These are phyloP conservation scores for Chionographis japonica DNA, from an alignment of 106 monocot genomes.

Conservation along the genomic window DNA sequence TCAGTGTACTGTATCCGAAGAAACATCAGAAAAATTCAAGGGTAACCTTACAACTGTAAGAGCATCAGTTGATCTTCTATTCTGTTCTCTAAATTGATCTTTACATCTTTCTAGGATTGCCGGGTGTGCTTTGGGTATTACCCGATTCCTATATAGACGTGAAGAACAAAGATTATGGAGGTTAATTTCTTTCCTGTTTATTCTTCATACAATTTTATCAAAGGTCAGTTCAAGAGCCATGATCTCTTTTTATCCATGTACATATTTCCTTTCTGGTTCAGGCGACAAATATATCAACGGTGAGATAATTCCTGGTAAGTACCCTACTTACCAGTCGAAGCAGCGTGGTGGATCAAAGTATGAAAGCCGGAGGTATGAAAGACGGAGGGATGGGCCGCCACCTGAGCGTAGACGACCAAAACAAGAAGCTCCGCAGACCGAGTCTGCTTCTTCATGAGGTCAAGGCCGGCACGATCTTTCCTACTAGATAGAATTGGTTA, in stretches of 20 bases:
- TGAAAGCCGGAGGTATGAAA: conserved; percentile 84
- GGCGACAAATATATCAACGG: conserved; percentile 99
- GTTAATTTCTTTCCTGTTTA: conserved; percentile 16
- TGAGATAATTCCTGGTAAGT: conserved; percentile 91
- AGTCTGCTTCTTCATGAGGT: conserved; percentile 43
- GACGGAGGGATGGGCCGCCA: conserved; percentile 61
- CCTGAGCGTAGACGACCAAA: conserved; percentile 40
- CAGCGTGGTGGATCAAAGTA: conserved; percentile 68
- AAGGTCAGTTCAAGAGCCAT: no score
- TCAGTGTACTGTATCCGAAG: conserved; percentile 86
- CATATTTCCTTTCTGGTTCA: conserved; percentile 10
- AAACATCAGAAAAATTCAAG: conserved; percentile 96
- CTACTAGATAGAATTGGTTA: background rate
- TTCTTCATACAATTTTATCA: no score
- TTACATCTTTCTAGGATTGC: conserved; percentile 49
- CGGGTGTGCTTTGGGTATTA: conserved; percentile 93
- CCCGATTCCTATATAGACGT: conserved; percentile 99
- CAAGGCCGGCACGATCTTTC: background rate
- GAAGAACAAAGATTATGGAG: conserved; percentile 97
- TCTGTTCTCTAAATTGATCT: conserved; percentile 1
- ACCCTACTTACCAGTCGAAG: conserved; percentile 89
- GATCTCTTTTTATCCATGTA: background rate
- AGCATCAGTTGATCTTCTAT: background rate
- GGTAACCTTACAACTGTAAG: conserved; percentile 25
- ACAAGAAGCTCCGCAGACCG: conserved; percentile 39